A percentile compares a stretch with the other conserved stretches of the same genome.
These are phyloP conservation scores for Solanum medicagineum DNA, from an alignment of 257 asterid genomes.

Conservation along the genomic window DNA sequence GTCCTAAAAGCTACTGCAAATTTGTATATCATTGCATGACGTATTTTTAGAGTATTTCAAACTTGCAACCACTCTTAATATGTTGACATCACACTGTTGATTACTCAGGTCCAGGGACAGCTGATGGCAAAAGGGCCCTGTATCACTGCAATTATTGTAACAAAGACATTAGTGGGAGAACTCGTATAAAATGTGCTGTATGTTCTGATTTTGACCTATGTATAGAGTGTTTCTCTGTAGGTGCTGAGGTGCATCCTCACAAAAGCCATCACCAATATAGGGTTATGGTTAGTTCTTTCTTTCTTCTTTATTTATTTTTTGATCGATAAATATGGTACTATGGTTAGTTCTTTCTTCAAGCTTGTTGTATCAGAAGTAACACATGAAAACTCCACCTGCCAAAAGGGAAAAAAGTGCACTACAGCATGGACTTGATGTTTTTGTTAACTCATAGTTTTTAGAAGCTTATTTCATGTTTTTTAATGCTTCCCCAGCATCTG, in stretches of 20 bases:
- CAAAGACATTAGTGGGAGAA: constrained; percentile 68
- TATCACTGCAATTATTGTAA: constrained; percentile 82
- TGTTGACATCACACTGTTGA: constrained; percentile 1
- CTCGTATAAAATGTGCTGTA: constrained; percentile 76
- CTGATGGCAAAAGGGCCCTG: constrained; percentile 66
- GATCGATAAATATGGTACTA: not conserved
- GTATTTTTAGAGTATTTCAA: not conserved
- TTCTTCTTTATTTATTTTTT: not conserved
- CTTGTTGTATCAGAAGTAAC: not conserved
- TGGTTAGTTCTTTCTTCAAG: not conserved
- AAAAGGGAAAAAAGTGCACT: not conserved
- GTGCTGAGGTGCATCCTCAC: constrained; percentile 83
- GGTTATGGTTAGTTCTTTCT: constrained; percentile 53
- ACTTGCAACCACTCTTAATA: not conserved
- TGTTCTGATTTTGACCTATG: constrained; percentile 83
- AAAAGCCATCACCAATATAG: constrained; percentile 66
- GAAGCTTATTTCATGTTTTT: not conserved
- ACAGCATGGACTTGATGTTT: not conserved
- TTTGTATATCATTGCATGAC: not conserved
- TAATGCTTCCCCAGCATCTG: not conserved
- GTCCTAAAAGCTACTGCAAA: not conserved
- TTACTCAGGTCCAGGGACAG: constrained; percentile 52
- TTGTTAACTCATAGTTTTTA: not conserved
- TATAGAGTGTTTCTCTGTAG: constrained; percentile 83
- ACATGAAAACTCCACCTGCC: not conserved